These are phyloP conservation scores for Basipetospora chlamydospora DNA, from an alignment of 2,329 filamentous ascomycete species.

Conservation along the genomic window DNA sequence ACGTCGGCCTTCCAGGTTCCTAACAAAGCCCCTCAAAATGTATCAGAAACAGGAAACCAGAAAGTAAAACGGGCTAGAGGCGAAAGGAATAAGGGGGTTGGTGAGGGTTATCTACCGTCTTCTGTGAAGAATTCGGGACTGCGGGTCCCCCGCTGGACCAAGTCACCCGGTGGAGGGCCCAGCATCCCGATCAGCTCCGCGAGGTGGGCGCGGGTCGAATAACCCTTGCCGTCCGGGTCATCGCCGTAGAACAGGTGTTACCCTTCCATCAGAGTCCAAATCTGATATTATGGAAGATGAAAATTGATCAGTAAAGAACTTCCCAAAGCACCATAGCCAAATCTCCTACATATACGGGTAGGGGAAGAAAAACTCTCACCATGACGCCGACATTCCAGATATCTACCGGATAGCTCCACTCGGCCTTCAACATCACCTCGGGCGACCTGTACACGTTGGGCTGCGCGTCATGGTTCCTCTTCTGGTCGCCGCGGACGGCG, in stretches of 20 bases:
- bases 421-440: constrained; percentile 16
- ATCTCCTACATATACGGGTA: too few species aligned
- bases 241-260: constrained; percentile 13
- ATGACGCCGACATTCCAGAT: constrained; percentile 15
- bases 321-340: not conserved
- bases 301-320: not conserved
- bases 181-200: constrained; percentile 16
- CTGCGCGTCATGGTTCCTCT: constrained; percentile 14
- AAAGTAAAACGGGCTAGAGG: too few species aligned
- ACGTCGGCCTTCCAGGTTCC: constrained; percentile 10
- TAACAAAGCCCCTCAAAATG: not conserved
- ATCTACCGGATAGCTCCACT: constrained; percentile 17
- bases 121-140: constrained; percentile 11
- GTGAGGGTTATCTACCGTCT: constrained; percentile 10
- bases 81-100: not conserved
- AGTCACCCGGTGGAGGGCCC: constrained; percentile 13
- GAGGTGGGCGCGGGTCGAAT: constrained; percentile 13
- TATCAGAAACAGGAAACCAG: too few species aligned
- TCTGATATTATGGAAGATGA: not conserved
- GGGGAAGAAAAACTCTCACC: too few species aligned
- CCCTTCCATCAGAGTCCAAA: constrained; percentile 16
- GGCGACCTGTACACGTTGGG: constrained; percentile 16
- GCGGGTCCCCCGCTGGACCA: constrained; percentile 10
- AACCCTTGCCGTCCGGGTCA: constrained; percentile 8
- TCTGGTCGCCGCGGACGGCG: constrained; percentile 12